These are phyloP conservation scores for Epithele typhae DNA, from an alignment of 768 basidiomycete genomes.

Conservation along the genomic window DNA sequence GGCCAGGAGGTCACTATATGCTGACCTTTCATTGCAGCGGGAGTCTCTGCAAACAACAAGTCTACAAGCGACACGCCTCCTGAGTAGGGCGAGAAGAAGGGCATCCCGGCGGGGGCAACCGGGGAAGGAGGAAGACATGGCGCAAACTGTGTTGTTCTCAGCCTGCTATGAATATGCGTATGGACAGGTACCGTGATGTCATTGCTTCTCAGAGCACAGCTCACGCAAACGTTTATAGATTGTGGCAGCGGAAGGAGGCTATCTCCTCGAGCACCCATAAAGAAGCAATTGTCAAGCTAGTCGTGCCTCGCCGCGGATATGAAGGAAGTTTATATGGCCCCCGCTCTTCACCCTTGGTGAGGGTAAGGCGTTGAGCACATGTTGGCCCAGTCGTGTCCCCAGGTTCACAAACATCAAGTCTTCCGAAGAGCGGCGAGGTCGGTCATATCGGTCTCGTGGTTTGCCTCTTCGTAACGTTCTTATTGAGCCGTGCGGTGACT, in stretches of 20 bases:
- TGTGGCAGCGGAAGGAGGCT: conserved; percentile 25
- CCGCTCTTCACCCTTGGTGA: too few relatives aligned
- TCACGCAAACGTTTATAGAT: conserved; percentile 7
- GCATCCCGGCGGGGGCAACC: conserved; percentile 32
- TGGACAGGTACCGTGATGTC: conserved; percentile 29
- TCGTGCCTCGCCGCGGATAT: too few relatives aligned
- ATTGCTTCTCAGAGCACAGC: neutral
- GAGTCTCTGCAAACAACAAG: conserved; percentile 31
- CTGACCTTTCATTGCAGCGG: conserved; percentile 20
- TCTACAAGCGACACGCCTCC: conserved; percentile 25
- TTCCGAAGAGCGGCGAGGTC: too few relatives aligned
- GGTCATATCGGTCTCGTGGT: too few relatives aligned
- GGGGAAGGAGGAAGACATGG: conserved; percentile 33
- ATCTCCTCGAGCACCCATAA: conserved; percentile 25
- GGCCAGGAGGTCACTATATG: too few relatives aligned
- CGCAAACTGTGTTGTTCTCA: conserved; percentile 28
- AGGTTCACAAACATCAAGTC: too few relatives aligned
- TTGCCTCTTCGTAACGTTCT: too few relatives aligned
- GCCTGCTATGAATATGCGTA: conserved; percentile 31
- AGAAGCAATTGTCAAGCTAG: too few relatives aligned
- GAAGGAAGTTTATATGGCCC: too few relatives aligned
- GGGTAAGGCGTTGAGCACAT: too few relatives aligned
- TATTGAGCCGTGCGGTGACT: too few relatives aligned
- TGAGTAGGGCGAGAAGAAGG: conserved; percentile 29
- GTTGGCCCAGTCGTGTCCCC: too few relatives aligned